These are phyloP conservation scores for Rugonectria rugulosa DNA, from an alignment of 2,329 filamentous ascomycete genomes.

Conservation along the genomic window DNA sequence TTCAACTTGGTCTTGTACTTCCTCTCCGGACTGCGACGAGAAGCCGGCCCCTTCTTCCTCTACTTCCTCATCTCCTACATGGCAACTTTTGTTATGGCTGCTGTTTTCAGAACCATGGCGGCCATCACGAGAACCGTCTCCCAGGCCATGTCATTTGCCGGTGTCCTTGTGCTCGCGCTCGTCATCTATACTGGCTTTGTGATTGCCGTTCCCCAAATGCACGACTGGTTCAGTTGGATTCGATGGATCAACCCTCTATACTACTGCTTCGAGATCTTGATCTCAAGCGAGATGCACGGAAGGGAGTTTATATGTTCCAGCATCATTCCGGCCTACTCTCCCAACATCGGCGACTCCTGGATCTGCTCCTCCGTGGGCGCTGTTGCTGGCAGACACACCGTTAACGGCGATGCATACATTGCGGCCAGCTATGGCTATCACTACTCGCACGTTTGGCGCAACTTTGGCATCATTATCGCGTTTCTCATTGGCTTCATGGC, in stretches of 20 bases:
- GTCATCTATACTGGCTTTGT: conserved; percentile 56
- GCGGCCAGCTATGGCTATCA: conserved; percentile 51
- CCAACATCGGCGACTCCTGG: not conserved
- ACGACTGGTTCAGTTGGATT: conserved; percentile 60
- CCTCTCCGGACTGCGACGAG: conserved; percentile 53
- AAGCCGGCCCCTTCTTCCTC: conserved; percentile 55
- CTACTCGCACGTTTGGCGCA: conserved; percentile 68
- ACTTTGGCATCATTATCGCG: conserved; percentile 71
- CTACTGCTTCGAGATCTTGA: conserved; percentile 50
- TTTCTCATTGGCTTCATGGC: conserved; percentile 71
- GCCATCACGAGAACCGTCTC: conserved; percentile 60
- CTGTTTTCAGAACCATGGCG: conserved; percentile 53
- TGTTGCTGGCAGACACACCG: conserved; percentile 3
- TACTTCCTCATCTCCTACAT: conserved; percentile 54
- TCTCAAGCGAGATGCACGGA: conserved; percentile 26
- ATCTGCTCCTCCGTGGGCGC: conserved; percentile 27
- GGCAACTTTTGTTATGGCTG: conserved; percentile 35
- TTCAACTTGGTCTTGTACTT: conserved; percentile 58
- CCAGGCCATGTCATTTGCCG: conserved; percentile 49
- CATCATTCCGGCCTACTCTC: conserved; percentile 13
- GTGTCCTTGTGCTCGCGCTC: conserved; percentile 42
- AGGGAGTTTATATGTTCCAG: conserved; percentile 14
- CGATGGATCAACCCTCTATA: conserved; percentile 68
- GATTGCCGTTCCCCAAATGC: conserved; percentile 41
- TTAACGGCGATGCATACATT: conserved; percentile 28